Conservation (phyloP, 73 alveolate species). For the Durusdinium trenchii region DNA sequence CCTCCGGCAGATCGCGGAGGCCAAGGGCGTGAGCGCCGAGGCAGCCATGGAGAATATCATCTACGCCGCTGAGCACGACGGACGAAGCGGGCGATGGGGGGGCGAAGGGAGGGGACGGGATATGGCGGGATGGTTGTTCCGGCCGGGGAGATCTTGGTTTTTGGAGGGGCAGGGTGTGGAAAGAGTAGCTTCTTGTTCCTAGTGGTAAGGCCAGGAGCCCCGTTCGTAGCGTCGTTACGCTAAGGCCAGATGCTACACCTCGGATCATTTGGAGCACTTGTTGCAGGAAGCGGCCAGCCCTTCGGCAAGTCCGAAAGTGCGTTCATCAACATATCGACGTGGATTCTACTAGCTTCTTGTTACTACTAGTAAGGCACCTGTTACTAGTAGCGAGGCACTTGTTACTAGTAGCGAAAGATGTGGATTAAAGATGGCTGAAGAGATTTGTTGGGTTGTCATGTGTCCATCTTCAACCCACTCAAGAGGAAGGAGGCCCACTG, state of each 20-base stretch:
- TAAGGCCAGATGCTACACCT: constrained; percentile 98
- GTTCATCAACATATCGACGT: constrained; percentile 13
- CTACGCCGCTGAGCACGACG: constrained; percentile 97
- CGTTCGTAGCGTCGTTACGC: constrained; percentile 74
- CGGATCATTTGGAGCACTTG: constrained; percentile 97
- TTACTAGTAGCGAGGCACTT: no score
- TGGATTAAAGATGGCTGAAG: no score
- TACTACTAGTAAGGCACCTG: no score
- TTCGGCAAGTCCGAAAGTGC: constrained; percentile 96
- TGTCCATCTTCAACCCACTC: no score
- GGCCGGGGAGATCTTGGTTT: background rate
- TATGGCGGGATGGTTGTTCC: constrained; percentile 97
- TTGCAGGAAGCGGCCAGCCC: constrained; percentile 97
- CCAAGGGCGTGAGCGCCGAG: constrained; percentile 98
- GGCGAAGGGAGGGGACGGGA: constrained; percentile 97
- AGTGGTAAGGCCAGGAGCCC: background rate
- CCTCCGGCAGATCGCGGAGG: constrained; percentile 97
- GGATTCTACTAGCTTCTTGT: no score
- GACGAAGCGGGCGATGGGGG: constrained; percentile 97
- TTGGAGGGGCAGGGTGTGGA: background rate
- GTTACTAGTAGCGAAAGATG: no score
- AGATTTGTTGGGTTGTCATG: no score
- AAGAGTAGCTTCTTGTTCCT: background rate
- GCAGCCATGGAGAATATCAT: constrained; percentile 90
- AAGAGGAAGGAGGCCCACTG: no score